These are phyloP conservation scores for Pichia sp. DNA, from an alignment of 1,139 yeast genomes.

Conservation along the genomic window DNA sequence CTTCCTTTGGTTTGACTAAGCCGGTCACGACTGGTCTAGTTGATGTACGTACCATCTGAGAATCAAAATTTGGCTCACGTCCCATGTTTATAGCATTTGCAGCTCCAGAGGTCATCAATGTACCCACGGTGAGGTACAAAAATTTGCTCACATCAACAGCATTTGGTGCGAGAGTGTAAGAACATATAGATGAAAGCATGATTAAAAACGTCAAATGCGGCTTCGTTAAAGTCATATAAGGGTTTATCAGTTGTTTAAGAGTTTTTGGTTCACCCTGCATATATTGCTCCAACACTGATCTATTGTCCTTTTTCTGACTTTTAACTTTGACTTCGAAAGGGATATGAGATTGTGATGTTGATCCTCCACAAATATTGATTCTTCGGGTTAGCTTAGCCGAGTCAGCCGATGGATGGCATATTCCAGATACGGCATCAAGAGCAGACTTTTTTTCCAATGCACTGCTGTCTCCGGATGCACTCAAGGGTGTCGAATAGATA, in stretches of 20 bases:
- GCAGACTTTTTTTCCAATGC: conserved; percentile 16
- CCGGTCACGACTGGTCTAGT: conserved; percentile 91
- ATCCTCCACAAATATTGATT: not conserved
- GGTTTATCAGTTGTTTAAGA: conserved; percentile 41
- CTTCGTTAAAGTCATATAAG: conserved; percentile 77
- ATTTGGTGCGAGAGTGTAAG: conserved; percentile 87
- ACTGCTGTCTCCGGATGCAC: not conserved
- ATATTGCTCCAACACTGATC: conserved; percentile 26
- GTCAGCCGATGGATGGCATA: conserved; percentile 25
- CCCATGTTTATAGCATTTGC: conserved; percentile 98
- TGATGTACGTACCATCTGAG: conserved; percentile 83
- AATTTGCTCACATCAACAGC: conserved; percentile 69
- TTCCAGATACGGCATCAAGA: conserved; percentile 12
- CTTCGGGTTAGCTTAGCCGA: not conserved
- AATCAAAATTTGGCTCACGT: conserved; percentile 87
- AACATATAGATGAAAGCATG: conserved; percentile 85
- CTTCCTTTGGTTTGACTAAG: conserved; percentile 66
- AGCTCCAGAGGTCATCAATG: conserved; percentile 83
- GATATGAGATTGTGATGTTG: conserved; percentile 33
- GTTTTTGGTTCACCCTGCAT: conserved; percentile 26
- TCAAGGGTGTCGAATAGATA: conserved; percentile 4
- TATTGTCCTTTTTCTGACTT: conserved; percentile 17
- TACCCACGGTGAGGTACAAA: conserved; percentile 73
- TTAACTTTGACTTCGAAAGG: conserved; percentile 59
- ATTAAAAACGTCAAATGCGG: conserved; percentile 86